Base-by-base conservation (phyloP, 2,329 filamentous ascomycete species). In the Trichoderma guizhouense region DNA sequence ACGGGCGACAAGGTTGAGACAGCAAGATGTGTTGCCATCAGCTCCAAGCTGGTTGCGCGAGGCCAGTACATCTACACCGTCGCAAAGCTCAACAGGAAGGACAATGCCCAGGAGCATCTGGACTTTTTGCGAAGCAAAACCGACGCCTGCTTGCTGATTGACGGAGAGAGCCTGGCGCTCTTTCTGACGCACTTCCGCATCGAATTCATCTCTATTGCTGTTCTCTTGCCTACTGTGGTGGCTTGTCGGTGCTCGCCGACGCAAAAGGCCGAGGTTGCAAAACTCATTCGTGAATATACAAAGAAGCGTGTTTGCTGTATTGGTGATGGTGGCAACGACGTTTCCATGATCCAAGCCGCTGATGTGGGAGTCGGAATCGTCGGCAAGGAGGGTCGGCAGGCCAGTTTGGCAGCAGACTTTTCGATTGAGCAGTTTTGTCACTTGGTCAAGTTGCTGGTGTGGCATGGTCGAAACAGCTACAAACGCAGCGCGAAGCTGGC, bases 1-100 rank as follows among this genome's bases (percentile, higher is more conserved):
- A 99, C 96, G 0, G 96, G 96, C 61, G 96, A 99, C 86, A 99
- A 99, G 82, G 93, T 99, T 3, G 96, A 99, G 83, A 99, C 96
- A 15, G 96, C 96, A 18, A 91, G 96, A 43, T 99, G 96, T 81
- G 95, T 99, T 14, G 97, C 96, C 2, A 92, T 99, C 57, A 97
- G 93, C 78, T 95, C 95, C 34, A 98, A 98, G 81, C 88, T 99
- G 7, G 96, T 99, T 15, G 92, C 94, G 5, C 88, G 96, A 73
- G 95, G 95, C 1, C 97, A 99, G 82, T 96, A 95, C 80, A 97
- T 99, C 74, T 94, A 98, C 82, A 98, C 95, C 0, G 92, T 99
- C 57, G 88, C 92, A 53, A 95, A 95, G 80, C 84, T 98, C 43
- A 93, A 92, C 79, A 90, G 92, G 72, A 95, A 95, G 82, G 91